Base-by-base conservation (phyloP, 164 flowering plant genomes). In the Aristolochia fimbriata region DNA sequence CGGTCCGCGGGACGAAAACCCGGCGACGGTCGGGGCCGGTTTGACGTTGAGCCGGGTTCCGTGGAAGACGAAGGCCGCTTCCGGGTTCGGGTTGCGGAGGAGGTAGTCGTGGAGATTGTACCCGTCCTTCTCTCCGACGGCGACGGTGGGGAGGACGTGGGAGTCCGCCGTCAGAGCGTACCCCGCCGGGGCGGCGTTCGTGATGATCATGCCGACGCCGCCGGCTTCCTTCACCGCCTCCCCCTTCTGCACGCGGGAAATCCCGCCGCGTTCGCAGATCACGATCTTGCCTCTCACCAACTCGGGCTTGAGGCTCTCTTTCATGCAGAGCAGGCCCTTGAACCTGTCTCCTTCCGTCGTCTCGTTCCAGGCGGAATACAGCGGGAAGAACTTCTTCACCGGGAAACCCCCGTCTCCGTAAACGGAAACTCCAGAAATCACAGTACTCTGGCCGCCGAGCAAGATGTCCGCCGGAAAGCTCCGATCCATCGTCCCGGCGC, bases 1-100 rank as follows among this genome's bases (percentile, higher is more conserved):
- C 19, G 92, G 92, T 8, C 92, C 92, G 25, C 87, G 70, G 1
- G 85, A 70, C 1, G 82, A 76, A 56, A 86, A 86, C 0, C 72
- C 62, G 0, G 84, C 87, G 1, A 80, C 73, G 14, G 72, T 67
- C 0, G 84, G 92, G 1, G 92, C 80, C 0, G 86, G 86, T 22
- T 62, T 70, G 3, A 67, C 66, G 13, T 75, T 78, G 0, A 75
- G 14, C 55, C 59, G 55, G 15, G 83, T 81, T 52, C 81, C 86
- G 17, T 62, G 75, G 54, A 76, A 72, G 3, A 58, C 57, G 11
- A 84, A 58, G 9, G 64, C 71, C 0, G 78, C 83, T 7, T 52
- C 61, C 1, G 78, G 75, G 14, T 62, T 59, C 0, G 50, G 21
- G 0, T 48, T 12, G 7, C 70, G 37, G 51, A 48, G 15, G 1